Evolutionary conservation across 2,329 filamentous ascomycete genomes (phyloP).

Genomic region (Aspergillus cejpii): DNA sequence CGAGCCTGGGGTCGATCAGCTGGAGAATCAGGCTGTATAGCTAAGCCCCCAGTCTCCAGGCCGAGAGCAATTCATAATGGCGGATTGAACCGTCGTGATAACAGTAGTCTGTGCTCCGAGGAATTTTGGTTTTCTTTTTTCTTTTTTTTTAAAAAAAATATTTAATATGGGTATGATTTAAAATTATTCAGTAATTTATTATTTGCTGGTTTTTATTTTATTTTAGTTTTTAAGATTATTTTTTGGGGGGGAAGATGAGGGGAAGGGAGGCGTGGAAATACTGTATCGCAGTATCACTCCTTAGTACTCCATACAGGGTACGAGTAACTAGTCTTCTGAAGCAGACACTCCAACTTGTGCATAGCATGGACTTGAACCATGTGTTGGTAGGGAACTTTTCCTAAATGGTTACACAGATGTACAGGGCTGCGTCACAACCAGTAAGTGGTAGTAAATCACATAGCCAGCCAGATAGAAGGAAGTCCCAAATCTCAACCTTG

Average conservation of each 20-base stretch:
- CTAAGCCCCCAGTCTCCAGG: slow-evolving; percentile 21
- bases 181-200: slow-evolving; percentile 5
- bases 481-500: too few species aligned
- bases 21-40: slow-evolving; percentile 14
- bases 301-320: too few species aligned
- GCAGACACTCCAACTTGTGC: slow-evolving; percentile 3
- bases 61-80: slow-evolving; percentile 9
- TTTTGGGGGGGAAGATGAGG: slow-evolving; percentile 1
- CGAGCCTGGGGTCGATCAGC: slow-evolving; percentile 16
- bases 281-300: too few species aligned
- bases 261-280: neutral
- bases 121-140: slow-evolving; percentile 5
- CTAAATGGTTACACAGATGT: slow-evolving; percentile 16
- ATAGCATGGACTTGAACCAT: slow-evolving; percentile 16
- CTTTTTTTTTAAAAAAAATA: neutral
- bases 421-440: slow-evolving; percentile 19
- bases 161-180: neutral
- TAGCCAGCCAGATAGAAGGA: slow-evolving; percentile 4
- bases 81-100: slow-evolving; percentile 20
- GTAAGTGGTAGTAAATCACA: neutral
- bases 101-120: slow-evolving; percentile 17
- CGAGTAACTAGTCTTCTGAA: slow-evolving; percentile 6
- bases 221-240: slow-evolving; percentile 1
- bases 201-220: neutral
- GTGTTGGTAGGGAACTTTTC: slow-evolving; percentile 22